These are phyloP conservation scores for Hordeum pubiflorum DNA, from an alignment of 202 grass and related monocot genomes.

Conservation along the genomic window DNA sequence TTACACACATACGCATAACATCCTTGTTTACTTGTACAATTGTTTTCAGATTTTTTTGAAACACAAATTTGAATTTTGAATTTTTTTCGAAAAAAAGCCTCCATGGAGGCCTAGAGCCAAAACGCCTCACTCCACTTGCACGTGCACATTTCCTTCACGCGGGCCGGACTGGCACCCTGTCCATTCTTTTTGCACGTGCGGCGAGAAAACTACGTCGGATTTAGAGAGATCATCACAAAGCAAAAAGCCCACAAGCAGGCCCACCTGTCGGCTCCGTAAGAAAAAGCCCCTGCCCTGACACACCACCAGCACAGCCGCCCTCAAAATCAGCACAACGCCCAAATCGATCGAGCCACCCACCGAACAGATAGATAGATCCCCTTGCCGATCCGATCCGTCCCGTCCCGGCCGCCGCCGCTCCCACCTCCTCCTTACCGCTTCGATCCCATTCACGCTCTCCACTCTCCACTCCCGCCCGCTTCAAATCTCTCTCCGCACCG, in stretches of 20 bases:
- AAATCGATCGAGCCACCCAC: background rate
- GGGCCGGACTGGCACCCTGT: background rate
- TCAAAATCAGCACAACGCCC: background rate
- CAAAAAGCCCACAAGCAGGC: background rate
- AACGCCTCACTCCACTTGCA: too few species aligned
- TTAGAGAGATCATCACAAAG: too few species aligned
- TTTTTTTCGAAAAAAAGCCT: too few species aligned
- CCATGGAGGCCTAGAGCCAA: too few species aligned
- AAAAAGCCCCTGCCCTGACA: background rate
- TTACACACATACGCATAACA: too few species aligned
- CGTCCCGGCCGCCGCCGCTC: constrained; percentile 18
- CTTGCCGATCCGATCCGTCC: constrained; percentile 8
- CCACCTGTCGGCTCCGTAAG: background rate
- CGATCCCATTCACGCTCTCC: background rate
- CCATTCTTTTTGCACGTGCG: too few species aligned
- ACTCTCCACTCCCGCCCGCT: background rate
- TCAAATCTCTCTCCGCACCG: background rate
- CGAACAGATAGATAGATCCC: background rate
- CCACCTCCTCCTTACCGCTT: background rate
- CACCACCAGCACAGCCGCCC: background rate
- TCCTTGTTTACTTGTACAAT: too few species aligned
- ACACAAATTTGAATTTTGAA: too few species aligned
- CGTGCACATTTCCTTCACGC: background rate
- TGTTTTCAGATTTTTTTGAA: too few species aligned
- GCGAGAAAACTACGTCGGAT: too few species aligned